A percentile compares a stretch with the other conserved stretches of the same genome.
phyloP scores from a whole-genome alignment of 164 flowering plant species.

The Nymphaea colorata region DNA sequence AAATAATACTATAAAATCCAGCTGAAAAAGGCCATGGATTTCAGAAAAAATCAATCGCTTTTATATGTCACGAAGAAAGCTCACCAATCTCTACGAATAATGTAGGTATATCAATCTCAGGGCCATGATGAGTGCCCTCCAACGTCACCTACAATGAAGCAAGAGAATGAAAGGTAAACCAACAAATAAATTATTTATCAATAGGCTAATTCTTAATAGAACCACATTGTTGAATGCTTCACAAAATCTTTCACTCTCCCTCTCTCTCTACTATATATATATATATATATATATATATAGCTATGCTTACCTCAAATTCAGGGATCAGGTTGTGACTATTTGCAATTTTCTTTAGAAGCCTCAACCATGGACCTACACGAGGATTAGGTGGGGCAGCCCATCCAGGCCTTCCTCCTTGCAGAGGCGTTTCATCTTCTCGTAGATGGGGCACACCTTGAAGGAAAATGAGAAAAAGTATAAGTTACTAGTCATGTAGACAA shows the following conservation, averaged over 20 bases:
- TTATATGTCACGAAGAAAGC: slow-evolving; percentile 2
- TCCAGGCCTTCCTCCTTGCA: slow-evolving; percentile 65
- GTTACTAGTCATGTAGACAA: too few species aligned
- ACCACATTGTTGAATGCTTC: too few species aligned
- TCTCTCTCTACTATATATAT: too few species aligned
- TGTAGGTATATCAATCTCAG: slow-evolving; percentile 57
- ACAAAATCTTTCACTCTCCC: too few species aligned
- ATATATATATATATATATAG: too few species aligned
- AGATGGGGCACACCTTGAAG: slow-evolving; percentile 57
- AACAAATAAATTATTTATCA: too few species aligned
- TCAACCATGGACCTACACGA: slow-evolving; percentile 64
- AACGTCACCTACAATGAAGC: slow-evolving; percentile 45
- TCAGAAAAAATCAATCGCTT: too few species aligned
- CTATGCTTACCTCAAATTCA: slow-evolving; percentile 55
- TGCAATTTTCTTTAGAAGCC: slow-evolving; percentile 49
- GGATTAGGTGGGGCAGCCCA: slow-evolving; percentile 80
- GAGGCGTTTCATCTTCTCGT: slow-evolving; percentile 44
- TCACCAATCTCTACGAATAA: slow-evolving; percentile 90
- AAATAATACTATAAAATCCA: too few species aligned
- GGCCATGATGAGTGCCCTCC: slow-evolving; percentile 99
- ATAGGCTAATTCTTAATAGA: too few species aligned
- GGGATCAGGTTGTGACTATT: slow-evolving; percentile 38
- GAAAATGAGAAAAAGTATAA: not conserved
- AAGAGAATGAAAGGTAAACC: not conserved
- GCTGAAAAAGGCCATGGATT: too few species aligned